Conservation (phyloP, 129 eudicot species). For the Smallanthus sonchifolius region DNA sequence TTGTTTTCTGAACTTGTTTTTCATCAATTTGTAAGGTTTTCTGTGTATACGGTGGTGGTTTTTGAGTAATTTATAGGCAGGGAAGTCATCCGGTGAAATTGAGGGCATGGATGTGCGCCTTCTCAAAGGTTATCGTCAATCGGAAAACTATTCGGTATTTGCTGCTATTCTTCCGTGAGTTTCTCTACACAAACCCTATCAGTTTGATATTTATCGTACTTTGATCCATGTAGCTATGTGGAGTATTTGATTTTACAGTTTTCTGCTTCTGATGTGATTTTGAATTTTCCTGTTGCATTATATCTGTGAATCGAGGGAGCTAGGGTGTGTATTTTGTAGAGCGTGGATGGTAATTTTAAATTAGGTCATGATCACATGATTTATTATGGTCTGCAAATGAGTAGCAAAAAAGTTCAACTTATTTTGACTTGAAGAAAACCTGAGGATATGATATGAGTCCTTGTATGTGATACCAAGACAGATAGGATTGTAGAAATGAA, state of each 20-base stretch:
- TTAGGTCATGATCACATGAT: background rate
- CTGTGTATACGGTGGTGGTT: background rate
- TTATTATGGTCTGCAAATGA: background rate
- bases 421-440: background rate
- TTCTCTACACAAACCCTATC: background rate
- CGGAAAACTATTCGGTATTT: constrained; percentile 45
- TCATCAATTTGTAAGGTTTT: background rate
- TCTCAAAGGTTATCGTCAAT: constrained; percentile 26
- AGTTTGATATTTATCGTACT: background rate
- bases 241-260: background rate
- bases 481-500: constrained; percentile 12
- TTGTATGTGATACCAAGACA: constrained; percentile 4
- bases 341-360: background rate
- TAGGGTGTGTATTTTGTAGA: background rate
- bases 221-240: background rate
- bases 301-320: background rate
- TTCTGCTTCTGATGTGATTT: constrained; percentile 3
- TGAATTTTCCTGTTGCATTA: background rate
- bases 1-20: background rate
- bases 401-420: background rate
- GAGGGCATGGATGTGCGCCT: constrained; percentile 45
- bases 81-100: constrained; percentile 48
- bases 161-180: constrained; percentile 75
- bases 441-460: constrained; percentile 9
- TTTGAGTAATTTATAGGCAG: constrained; percentile 23